A percentile compares a stretch with the other conserved stretches of the same genome.
Conservation (phyloP, 2,329 filamentous ascomycete genomes). For the Colletotrichum sp. region DNA sequence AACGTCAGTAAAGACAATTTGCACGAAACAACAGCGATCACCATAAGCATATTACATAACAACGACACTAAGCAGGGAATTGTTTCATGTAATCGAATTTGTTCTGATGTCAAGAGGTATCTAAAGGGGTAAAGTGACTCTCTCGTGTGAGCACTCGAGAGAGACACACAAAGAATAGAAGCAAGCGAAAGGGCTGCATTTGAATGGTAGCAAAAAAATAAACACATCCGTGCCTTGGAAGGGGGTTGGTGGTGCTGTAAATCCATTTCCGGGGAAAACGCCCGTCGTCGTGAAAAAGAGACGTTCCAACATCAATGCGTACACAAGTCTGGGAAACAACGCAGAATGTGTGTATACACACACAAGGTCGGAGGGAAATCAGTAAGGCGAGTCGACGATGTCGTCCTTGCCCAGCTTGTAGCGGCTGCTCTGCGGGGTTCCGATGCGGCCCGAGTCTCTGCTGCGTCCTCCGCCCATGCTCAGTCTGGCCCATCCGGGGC, state of each 20-base stretch:
- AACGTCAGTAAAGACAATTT: not conserved
- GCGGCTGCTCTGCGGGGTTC: slow-evolving; percentile 59
- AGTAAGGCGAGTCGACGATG: slow-evolving; percentile 77
- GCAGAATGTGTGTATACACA: not conserved
- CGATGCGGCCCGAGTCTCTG: slow-evolving; percentile 56
- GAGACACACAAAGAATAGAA: not conserved
- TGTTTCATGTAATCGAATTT: not conserved
- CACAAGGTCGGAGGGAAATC: slow-evolving; percentile 11
- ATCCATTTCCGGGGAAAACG: not conserved
- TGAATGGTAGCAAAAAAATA: not conserved
- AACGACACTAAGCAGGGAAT: not conserved
- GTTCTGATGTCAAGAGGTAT: not conserved
- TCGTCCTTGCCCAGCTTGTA: slow-evolving; percentile 82
- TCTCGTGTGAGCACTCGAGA: not conserved
- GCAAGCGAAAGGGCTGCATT: not conserved
- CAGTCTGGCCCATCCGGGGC: slow-evolving; percentile 46
- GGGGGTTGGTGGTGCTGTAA: not conserved
- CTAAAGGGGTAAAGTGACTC: not conserved
- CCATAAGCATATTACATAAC: not conserved
- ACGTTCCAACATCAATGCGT: not conserved
- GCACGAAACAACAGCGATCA: not conserved
- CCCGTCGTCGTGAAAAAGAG: not conserved
- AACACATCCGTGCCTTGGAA: not conserved
- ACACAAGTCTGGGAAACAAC: not conserved
- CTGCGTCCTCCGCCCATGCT: slow-evolving; percentile 46